Conservation (phyloP, 2,329 filamentous ascomycete genomes). For the Microsporum canis region DNA sequence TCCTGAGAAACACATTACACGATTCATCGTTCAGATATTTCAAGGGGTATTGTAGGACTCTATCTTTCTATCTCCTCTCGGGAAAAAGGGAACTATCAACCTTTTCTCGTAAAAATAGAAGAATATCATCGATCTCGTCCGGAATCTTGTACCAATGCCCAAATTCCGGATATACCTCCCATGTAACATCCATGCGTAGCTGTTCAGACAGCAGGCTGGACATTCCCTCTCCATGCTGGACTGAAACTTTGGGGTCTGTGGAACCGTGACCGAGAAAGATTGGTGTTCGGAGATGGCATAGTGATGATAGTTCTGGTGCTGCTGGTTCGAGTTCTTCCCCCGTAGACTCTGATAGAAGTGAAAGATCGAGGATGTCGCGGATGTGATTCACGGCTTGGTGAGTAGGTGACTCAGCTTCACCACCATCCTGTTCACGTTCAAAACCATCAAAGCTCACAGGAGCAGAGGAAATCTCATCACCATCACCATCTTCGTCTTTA, state of each 20-base stretch:
- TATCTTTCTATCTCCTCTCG: not conserved
- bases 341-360: slow-evolving; percentile 33
- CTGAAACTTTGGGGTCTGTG: slow-evolving; percentile 32
- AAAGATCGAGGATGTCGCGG: not conserved
- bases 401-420: not conserved
- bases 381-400: not conserved
- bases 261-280: slow-evolving; percentile 37
- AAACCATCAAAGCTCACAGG: not conserved
- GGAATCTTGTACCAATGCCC: slow-evolving; percentile 31
- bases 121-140: slow-evolving; percentile 40
- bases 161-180: slow-evolving; percentile 31
- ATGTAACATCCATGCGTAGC: slow-evolving; percentile 22
- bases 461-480: no score
- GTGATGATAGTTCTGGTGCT: not conserved
- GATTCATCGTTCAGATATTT: no score
- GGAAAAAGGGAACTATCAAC: slow-evolving; percentile 9
- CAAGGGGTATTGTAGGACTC: no score
- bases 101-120: slow-evolving; percentile 22
- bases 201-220: slow-evolving; percentile 18
- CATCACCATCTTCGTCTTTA: not conserved
- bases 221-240: slow-evolving; percentile 22
- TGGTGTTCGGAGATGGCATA: slow-evolving; percentile 21
- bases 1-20: no score
- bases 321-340: not conserved
- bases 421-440: not conserved